Base-by-base conservation (phyloP, 805 yeast genomes). In the Yarrowia sp. region DNA sequence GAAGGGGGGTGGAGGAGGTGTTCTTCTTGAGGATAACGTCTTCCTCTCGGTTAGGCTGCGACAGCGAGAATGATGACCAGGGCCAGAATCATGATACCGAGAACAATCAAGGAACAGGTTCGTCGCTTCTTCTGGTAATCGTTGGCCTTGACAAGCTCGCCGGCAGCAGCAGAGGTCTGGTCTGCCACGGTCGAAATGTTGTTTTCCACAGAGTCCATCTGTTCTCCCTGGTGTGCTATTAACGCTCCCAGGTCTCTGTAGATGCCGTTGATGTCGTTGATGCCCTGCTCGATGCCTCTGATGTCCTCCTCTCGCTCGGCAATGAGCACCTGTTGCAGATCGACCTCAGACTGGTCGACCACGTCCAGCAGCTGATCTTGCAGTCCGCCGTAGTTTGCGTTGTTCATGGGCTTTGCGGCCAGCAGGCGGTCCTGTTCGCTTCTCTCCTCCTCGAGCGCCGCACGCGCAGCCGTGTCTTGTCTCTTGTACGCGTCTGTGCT, bases 181-280 rank as follows among this genome's bases (percentile, higher is more conserved):
- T 80, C 83, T 7, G 87, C 85, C 69, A 89, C 80, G 55, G 83
- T 85, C 33, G 87, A 78, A 53, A 93, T 81, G 76, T 92, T 92
- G 70, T 88, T 91, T 74, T 92, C 97, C 17, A 93, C 86, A 0
- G 92, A 86, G 74, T 92, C 96, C 17, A 93, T 83, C 71, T 90
- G 92, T 38, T 85, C 87, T 7, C 97, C 97, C 75, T 93, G 98
- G 76, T 91, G 93, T 65, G 83, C 81, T 1, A 93, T 95, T 72
- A 93, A 79, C 44, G 86, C 83, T 15, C 92, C 92, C 68, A 93
- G 77, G 73, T 92, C 97, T 71, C 87, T 86, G 76, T 92, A 92
- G 4, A 93, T 92, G 10, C 92, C 83, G 76, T 93, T 92, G 49
- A 93, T 91, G 71, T 93, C 97, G 66, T 83, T 84, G 12, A 92